Base-by-base conservation (phyloP, 2,329 filamentous ascomycete genomes). In the Metarhizium brunneum region DNA sequence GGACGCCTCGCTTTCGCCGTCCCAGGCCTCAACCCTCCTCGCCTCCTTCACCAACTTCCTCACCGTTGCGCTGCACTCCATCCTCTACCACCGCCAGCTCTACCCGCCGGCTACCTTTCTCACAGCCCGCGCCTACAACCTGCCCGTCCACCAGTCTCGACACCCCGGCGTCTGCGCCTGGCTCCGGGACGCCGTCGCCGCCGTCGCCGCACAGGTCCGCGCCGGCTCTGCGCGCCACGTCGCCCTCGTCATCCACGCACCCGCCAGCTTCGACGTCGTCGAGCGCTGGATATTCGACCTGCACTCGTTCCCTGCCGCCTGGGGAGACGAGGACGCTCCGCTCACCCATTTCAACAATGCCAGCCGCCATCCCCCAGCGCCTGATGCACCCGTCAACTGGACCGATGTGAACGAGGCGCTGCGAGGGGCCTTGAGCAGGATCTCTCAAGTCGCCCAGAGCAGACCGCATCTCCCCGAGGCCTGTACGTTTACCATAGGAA, bases 101-200 rank as follows among this genome's bases (percentile, higher is more conserved):
- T 96, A 96, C 70, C 90, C 92, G 0, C 71, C 74, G 51, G 73
- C 82, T 32, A 89, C 90, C 40, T 96, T 96, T 73, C 81, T 92
- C 56, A 83, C 86, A 47, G 82, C 86, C 43, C 83, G 87, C 60
- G 90, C 89, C 64, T 92, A 92, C 77, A 91, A 92, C 72, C 85
- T 90, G 57, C 81, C 90, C 35, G 87, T 95, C 49, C 86, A 88
- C 64, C 91, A 96, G 68, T 92, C 84, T 58, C 87, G 91, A 56
- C 91, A 96, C 70, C 90, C 92, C 0, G 82, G 83, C 63, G 87
- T 96, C 60, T 95, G 90, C 77, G 76, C 83, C 64, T 96, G 92
- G 88, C 84, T 96, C 70, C 82, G 79, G 66, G 88, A 94, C 68
- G 90, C 91, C 61, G 82, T 94, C 47, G 75, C 84, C 59, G 87